phyloP scores from a whole-genome alignment of 1,284 basidiomycete species.

The Salmacisia buchloeana region DNA sequence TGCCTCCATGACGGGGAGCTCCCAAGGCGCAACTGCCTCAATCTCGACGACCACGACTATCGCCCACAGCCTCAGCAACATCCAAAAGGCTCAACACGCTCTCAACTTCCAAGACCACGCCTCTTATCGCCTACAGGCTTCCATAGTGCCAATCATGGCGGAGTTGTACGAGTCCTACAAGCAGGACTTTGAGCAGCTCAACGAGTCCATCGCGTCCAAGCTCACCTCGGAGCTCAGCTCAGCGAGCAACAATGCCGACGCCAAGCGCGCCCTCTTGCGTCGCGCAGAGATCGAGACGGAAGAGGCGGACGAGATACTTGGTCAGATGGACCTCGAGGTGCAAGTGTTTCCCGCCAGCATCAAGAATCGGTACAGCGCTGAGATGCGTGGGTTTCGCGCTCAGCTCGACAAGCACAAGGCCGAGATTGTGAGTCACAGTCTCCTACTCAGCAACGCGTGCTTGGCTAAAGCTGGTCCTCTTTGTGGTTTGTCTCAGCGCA shows the following conservation, averaged over 20 bases:
- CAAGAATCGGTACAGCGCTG: conserved; percentile 30
- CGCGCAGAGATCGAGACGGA: conserved; percentile 91
- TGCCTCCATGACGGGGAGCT: too few relatives aligned
- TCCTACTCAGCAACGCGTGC: not conserved
- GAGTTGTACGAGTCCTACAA: conserved; percentile 49
- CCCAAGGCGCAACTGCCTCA: too few relatives aligned
- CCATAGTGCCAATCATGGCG: conserved; percentile 30
- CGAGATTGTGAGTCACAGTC: conserved; percentile 18
- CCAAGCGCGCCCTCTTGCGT: conserved; percentile 73
- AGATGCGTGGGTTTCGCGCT: conserved; percentile 33
- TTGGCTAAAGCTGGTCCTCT: not conserved
- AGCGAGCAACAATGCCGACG: conserved; percentile 56
- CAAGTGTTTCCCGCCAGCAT: conserved; percentile 75
- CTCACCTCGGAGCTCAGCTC: conserved; percentile 11
- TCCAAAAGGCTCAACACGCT: not conserved
- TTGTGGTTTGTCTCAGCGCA: not conserved
- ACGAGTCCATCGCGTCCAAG: conserved; percentile 30
- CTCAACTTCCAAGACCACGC: too few relatives aligned
- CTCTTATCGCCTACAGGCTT: not conserved
- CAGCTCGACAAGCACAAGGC: conserved; percentile 34
- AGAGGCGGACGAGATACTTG: conserved; percentile 89
- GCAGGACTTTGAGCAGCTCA: conserved; percentile 42
- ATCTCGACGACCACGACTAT: too few relatives aligned
- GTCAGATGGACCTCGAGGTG: conserved; percentile 99
- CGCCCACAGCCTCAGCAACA: too few relatives aligned